These are phyloP conservation scores for Ogataea nakhonphanomensis DNA, from an alignment of 805 yeast genomes.

Conservation along the genomic window DNA sequence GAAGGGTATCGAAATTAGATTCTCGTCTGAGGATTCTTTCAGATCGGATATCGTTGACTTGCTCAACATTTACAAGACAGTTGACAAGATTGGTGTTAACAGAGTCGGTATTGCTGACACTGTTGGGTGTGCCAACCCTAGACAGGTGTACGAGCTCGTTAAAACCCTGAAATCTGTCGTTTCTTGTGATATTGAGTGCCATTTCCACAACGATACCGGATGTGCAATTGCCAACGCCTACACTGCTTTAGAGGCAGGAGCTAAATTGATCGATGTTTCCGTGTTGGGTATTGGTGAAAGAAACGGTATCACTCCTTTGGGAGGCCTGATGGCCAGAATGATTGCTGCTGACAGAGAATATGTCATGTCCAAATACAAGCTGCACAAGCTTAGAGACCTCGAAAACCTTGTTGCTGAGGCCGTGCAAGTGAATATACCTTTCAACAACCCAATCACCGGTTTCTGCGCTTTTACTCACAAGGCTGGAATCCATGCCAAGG, in stretches of 20 bases:
- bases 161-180: slow-evolving; percentile 56
- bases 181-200: slow-evolving; percentile 57
- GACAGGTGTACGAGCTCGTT: slow-evolving; percentile 59
- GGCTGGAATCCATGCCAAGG: slow-evolving; percentile 64
- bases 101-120: slow-evolving; percentile 65
- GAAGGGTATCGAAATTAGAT: slow-evolving; percentile 57
- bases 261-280: slow-evolving; percentile 54
- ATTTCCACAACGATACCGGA: slow-evolving; percentile 62
- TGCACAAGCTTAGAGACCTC: slow-evolving; percentile 53
- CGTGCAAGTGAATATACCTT: slow-evolving; percentile 56
- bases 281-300: slow-evolving; percentile 63
- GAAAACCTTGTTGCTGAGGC: slow-evolving; percentile 59
- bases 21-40: slow-evolving; percentile 57
- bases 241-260: slow-evolving; percentile 62
- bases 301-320: slow-evolving; percentile 60
- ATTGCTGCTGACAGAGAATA: slow-evolving; percentile 59
- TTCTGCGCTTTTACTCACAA: slow-evolving; percentile 64
- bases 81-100: slow-evolving; percentile 58
- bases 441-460: slow-evolving; percentile 62
- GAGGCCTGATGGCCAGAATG: slow-evolving; percentile 63
- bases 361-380: slow-evolving; percentile 54
- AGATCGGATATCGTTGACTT: slow-evolving; percentile 59
- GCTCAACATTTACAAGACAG: slow-evolving; percentile 56
- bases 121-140: slow-evolving; percentile 61
- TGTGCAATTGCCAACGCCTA: slow-evolving; percentile 63